Evolutionary conservation across 2,329 filamentous ascomycete species (phyloP).

Genomic region (Fusarium sp.): DNA sequence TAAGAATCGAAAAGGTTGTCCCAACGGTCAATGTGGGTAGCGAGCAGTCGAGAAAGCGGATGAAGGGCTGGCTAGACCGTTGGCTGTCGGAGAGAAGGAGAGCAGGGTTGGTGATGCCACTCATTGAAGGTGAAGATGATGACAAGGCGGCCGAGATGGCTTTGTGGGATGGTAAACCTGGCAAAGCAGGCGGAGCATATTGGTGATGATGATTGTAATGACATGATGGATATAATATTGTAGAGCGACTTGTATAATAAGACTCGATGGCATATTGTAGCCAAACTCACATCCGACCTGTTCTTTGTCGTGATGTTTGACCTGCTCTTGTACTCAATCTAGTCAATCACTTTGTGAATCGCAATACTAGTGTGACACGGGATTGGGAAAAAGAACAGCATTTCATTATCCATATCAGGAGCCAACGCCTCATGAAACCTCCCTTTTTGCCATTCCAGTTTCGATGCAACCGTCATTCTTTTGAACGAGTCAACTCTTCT

Average conservation of each 20-base stretch:
- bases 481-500: constrained; percentile 12
- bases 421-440: constrained; percentile 47
- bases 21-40: constrained; percentile 90
- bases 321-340: not conserved
- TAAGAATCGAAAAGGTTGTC: constrained; percentile 90
- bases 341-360: not conserved
- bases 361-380: not conserved
- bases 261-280: not conserved
- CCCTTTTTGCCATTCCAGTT: constrained; percentile 39
- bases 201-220: constrained; percentile 50
- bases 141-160: constrained; percentile 46
- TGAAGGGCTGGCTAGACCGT: constrained; percentile 76
- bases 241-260: constrained; percentile 3
- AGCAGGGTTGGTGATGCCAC: constrained; percentile 66
- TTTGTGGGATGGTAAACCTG: constrained; percentile 59
- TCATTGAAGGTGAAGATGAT: constrained; percentile 58
- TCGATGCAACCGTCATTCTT: constrained; percentile 35
- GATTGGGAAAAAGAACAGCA: constrained; percentile 38
- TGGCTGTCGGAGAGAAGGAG: constrained; percentile 72
- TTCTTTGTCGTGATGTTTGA: not conserved
- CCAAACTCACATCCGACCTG: not conserved
- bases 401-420: constrained; percentile 51
- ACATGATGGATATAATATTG: constrained; percentile 7
- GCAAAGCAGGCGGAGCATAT: constrained; percentile 57
- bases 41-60: constrained; percentile 68